Conservation (phyloP, 2,329 filamentous ascomycete genomes). For the Plectosphaerella sp. region DNA sequence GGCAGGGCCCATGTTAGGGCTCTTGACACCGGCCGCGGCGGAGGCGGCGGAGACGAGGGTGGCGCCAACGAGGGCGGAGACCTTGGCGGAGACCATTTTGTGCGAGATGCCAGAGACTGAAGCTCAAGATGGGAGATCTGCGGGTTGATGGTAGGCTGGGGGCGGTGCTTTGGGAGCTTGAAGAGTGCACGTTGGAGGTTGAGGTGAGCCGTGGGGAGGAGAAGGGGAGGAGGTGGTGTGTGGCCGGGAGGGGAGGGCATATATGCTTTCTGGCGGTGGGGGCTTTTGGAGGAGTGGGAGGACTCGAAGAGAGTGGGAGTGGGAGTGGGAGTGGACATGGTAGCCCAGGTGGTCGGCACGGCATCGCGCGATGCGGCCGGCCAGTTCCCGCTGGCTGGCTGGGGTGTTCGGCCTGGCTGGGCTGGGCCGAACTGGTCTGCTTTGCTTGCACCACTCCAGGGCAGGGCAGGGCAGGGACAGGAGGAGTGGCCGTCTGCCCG, state of each 20-base stretch:
- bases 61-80: conserved; percentile 9
- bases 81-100: conserved; percentile 12
- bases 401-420: background rate
- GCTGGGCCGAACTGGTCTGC: no score
- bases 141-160: background rate
- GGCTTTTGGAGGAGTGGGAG: background rate
- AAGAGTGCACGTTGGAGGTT: background rate
- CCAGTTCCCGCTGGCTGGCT: background rate
- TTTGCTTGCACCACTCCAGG: no score
- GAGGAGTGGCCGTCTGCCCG: no score
- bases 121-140: background rate
- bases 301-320: background rate
- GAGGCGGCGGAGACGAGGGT: conserved; percentile 3
- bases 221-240: background rate
- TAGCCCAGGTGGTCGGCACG: background rate
- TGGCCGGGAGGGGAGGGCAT: background rate
- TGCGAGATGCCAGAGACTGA: background rate
- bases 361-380: background rate
- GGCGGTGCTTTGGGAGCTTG: background rate
- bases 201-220: conserved; percentile 1
- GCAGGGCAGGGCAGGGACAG: no score
- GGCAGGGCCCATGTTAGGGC: conserved; percentile 44
- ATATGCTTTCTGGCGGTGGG: conserved; percentile 1
- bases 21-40: conserved; percentile 5
- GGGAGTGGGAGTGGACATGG: background rate